These are phyloP conservation scores for Volvox carteri DNA, from an alignment of 163 green algal species.

Conservation along the genomic window DNA sequence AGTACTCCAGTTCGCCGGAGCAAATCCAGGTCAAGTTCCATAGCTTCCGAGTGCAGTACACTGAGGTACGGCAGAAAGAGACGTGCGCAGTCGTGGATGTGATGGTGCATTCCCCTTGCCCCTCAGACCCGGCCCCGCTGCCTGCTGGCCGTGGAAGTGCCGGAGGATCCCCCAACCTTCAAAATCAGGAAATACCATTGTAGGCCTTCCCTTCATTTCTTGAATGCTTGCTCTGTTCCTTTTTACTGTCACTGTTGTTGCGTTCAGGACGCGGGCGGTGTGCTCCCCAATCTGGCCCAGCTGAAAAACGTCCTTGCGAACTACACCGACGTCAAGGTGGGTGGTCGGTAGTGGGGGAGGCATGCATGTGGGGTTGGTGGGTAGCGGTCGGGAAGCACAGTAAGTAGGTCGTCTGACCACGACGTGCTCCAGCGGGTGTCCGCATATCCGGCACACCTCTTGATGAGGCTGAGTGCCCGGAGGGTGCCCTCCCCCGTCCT, in stretches of 20 bases:
- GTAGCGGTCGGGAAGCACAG: background rate
- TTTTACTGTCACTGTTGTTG: background rate
- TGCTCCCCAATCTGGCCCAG: constrained; percentile 48
- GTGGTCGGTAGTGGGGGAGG: background rate
- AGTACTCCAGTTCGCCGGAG: background rate
- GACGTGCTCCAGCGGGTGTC: too few species aligned
- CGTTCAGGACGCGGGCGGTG: constrained; percentile 71
- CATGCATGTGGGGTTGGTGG: background rate
- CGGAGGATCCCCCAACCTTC: too few species aligned
- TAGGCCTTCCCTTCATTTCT: too few species aligned
- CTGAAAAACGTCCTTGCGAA: constrained; percentile 21
- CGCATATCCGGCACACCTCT: too few species aligned
- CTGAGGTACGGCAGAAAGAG: constrained; percentile 14
- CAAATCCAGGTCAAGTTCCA: constrained; percentile 19
- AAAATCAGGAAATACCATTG: too few species aligned
- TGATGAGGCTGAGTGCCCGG: too few species aligned
- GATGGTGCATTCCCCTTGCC: too few species aligned
- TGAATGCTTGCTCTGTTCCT: too few species aligned
- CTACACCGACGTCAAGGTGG: background rate
- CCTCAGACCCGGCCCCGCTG: too few species aligned
- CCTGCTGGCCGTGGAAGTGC: too few species aligned
- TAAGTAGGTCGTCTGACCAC: too few species aligned
- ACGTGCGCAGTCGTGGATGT: too few species aligned
- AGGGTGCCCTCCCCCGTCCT: background rate
- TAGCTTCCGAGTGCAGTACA: constrained; percentile 19